Conservation (phyloP, 352 stramenopile genomes). For the Pythium sp. region DNA sequence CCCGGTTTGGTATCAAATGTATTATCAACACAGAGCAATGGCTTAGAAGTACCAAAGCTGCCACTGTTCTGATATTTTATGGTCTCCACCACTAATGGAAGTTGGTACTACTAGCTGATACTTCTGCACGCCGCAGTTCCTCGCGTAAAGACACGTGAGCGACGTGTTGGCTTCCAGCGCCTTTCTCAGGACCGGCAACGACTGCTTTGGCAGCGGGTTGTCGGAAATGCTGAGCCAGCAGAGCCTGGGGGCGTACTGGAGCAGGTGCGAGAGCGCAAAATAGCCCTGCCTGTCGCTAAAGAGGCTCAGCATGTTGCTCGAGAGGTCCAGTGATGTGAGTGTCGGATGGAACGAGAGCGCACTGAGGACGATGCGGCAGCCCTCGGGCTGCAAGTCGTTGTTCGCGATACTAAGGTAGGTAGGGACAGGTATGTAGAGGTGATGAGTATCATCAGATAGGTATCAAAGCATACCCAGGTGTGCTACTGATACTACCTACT, state of each 20-base stretch:
- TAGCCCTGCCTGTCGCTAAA: constrained; percentile 58
- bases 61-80: background rate
- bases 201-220: constrained; percentile 30
- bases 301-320: constrained; percentile 46
- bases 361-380: constrained; percentile 49
- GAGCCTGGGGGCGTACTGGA: constrained; percentile 48
- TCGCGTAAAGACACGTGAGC: constrained; percentile 35
- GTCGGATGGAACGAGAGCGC: constrained; percentile 50
- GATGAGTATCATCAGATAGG: background rate
- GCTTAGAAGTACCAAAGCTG: constrained; percentile 1
- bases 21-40: background rate
- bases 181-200: constrained; percentile 18
- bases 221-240: constrained; percentile 41
- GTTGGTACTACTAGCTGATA: constrained; percentile 9
- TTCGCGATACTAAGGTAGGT: constrained; percentile 30
- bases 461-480: background rate
- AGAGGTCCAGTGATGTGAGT: constrained; percentile 56
- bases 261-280: constrained; percentile 46
- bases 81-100: background rate
- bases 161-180: constrained; percentile 33
- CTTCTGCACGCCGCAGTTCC: constrained; percentile 24
- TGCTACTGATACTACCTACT: constrained; percentile 28
- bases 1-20: background rate
- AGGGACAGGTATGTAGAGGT: no score
- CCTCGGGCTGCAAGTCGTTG: constrained; percentile 54